A percentile compares a stretch with the other conserved stretches of the same genome.
phyloP scores from a whole-genome alignment of 345 rosid species.

The Crucihimalaya himalaica region DNA sequence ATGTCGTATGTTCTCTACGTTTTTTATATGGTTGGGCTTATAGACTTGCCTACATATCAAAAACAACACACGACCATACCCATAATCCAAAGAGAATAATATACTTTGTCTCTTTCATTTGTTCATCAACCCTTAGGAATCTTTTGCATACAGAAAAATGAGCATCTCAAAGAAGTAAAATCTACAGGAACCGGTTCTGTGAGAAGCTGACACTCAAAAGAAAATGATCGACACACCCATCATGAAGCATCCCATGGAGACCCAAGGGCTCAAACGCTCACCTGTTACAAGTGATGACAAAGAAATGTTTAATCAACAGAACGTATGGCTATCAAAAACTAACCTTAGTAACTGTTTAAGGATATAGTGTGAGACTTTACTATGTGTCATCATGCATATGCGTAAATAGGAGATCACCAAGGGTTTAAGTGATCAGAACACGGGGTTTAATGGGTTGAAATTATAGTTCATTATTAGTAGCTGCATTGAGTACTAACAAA shows the following conservation, averaged over 20 bases:
- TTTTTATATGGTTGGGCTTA: background rate
- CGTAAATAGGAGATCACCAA: background rate
- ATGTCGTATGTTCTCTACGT: background rate
- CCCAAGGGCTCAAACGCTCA: constrained; percentile 96
- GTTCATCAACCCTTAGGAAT: background rate
- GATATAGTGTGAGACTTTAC: background rate
- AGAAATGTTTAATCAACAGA: background rate
- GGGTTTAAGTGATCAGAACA: background rate
- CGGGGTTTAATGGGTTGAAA: background rate
- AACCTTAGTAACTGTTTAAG: background rate
- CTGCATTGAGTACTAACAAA: background rate
- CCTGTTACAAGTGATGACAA: constrained; percentile 48
- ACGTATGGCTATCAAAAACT: background rate
- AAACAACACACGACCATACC: constrained; percentile 17
- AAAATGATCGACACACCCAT: constrained; percentile 88
- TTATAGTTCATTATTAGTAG: background rate
- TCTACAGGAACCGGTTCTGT: constrained; percentile 18
- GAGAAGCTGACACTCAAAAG: constrained; percentile 50
- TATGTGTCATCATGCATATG: constrained; percentile 2
- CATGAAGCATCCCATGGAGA: constrained; percentile 82
- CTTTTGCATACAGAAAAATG: constrained; percentile 24
- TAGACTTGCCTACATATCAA: constrained; percentile 1
- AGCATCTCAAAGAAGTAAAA: constrained; percentile 25
- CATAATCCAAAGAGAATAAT: constrained; percentile 19
- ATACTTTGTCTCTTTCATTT: background rate